Conservation (phyloP, 2,329 filamentous ascomycete genomes). For the Ophiostoma pallidulum region DNA sequence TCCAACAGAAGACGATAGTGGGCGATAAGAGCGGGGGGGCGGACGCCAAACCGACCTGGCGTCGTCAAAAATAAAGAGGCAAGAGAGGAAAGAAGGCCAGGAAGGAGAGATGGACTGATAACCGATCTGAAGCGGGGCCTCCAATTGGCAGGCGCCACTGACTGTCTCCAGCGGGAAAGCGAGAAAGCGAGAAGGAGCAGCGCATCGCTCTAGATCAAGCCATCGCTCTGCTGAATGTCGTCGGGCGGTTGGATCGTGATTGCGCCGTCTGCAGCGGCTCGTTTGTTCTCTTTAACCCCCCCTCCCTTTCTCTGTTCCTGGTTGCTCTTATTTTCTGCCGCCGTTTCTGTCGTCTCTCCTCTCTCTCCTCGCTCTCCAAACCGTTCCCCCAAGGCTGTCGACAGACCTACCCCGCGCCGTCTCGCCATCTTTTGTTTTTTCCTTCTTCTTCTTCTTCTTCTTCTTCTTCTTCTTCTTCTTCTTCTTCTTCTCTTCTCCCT, state of each 20-base stretch:
- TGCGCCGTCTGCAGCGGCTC: background rate
- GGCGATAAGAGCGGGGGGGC: slow-evolving; percentile 7
- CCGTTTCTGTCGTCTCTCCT: background rate
- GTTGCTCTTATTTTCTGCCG: background rate
- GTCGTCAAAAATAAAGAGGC: background rate
- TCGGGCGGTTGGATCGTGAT: background rate
- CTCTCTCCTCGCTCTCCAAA: background rate
- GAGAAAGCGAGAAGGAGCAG: too few species aligned
- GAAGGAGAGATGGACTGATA: background rate
- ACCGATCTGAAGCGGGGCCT: too few species aligned
- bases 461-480: background rate
- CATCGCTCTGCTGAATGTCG: too few species aligned
- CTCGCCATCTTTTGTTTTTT: too few species aligned
- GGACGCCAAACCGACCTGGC: too few species aligned
- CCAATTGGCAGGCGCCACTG: too few species aligned
- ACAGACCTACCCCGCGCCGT: too few species aligned
- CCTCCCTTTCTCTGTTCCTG: background rate
- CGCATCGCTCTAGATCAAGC: too few species aligned
- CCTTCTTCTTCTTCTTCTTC: background rate
- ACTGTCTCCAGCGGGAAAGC: too few species aligned
- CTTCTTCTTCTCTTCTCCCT: background rate
- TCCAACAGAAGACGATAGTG: background rate
- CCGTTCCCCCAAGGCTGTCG: too few species aligned
- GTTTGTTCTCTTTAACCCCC: background rate
- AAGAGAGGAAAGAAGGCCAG: background rate